Conservation (phyloP, 257 asterid species). For the Solanum tarijense region DNA sequence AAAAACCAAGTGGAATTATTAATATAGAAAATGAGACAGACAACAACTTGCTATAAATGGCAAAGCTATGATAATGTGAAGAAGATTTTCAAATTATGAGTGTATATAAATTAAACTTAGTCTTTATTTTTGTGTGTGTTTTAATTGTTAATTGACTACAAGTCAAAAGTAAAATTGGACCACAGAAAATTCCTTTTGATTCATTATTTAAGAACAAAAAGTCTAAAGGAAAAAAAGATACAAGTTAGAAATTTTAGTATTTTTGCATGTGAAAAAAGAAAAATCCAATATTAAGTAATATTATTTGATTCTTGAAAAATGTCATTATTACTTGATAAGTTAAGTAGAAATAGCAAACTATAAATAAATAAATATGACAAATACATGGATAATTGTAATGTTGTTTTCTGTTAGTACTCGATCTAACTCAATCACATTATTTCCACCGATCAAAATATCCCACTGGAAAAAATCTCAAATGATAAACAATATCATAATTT, state of each 20-base stretch:
- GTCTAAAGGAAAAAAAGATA: background rate
- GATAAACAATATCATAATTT: background rate
- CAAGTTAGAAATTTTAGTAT: background rate
- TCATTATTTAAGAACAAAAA: too few species aligned
- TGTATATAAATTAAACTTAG: too few species aligned
- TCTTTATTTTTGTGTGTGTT: too few species aligned
- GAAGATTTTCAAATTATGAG: too few species aligned
- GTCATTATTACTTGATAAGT: background rate
- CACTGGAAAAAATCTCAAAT: slow-evolving; percentile 24
- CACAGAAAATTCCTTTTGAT: too few species aligned
- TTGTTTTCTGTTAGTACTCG: slow-evolving; percentile 40
- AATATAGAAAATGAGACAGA: too few species aligned
- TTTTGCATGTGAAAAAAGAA: background rate
- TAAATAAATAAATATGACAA: background rate
- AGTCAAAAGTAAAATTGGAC: too few species aligned
- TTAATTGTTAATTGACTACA: too few species aligned
- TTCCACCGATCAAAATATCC: slow-evolving; percentile 46
- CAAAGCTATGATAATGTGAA: background rate
- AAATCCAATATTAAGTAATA: background rate
- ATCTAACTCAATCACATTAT: slow-evolving; percentile 31
- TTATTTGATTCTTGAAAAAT: background rate
- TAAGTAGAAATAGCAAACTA: background rate
- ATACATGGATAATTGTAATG: slow-evolving; percentile 57
- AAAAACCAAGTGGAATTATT: too few species aligned
- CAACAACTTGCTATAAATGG: background rate